Evolutionary conservation across 129 eudicot genomes (phyloP).

Genomic region (Artemisia argyi): DNA sequence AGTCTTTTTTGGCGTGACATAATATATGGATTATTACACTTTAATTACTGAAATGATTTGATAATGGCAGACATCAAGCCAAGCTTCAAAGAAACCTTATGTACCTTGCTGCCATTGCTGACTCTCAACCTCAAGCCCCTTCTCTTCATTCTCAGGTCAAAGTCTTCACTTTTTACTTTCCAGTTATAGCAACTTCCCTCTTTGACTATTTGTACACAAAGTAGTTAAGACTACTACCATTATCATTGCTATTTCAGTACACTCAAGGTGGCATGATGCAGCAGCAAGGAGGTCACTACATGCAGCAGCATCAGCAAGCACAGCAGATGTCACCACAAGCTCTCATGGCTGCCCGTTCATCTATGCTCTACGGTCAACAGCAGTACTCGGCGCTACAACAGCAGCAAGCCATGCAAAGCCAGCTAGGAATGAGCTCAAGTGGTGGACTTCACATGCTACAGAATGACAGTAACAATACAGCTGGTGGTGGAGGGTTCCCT

Average conservation of each 20-base stretch:
- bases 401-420: constrained; percentile 46
- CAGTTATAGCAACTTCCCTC: too few relatives aligned
- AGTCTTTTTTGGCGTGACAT: too few relatives aligned
- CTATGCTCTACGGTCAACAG: constrained; percentile 71
- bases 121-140: constrained; percentile 94
- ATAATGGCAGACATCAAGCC: constrained; percentile 73
- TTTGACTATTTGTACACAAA: neutral
- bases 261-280: constrained; percentile 65
- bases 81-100: constrained; percentile 93
- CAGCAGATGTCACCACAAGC: constrained; percentile 71
- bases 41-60: neutral
- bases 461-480: neutral
- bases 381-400: constrained; percentile 60
- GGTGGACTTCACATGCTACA: constrained; percentile 16
- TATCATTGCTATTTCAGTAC: constrained; percentile 37
- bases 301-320: constrained; percentile 88
- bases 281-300: constrained; percentile 67
- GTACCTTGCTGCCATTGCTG: constrained; percentile 99
- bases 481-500: constrained; percentile 10
- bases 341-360: constrained; percentile 73
- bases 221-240: neutral
- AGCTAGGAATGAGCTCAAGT: constrained; percentile 12
- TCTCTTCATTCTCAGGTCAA: constrained; percentile 89
- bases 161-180: neutral
- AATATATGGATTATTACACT: neutral